Conservation (phyloP, 495 filamentous ascomycete species). For the Peziza echinospora region DNA sequence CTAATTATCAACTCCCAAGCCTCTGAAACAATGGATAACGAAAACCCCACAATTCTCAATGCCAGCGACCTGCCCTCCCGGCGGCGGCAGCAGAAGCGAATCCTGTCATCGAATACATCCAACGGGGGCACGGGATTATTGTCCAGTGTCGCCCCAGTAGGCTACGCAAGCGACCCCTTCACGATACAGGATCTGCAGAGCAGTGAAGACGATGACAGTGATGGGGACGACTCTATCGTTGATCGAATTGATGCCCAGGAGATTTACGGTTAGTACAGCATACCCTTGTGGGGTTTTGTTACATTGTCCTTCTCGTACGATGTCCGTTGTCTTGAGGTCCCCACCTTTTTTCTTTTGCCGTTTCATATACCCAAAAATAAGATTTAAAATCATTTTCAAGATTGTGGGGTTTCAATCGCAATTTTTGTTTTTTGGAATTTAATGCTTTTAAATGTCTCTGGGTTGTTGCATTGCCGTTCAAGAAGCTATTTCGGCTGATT, state of each 20-base stretch:
- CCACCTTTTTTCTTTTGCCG: no score
- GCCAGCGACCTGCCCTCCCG: constrained; percentile 77
- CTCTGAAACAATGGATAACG: constrained; percentile 47
- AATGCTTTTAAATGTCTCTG: no score
- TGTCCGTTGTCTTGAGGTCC: not conserved
- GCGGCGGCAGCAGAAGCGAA: constrained; percentile 27
- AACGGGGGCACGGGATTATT: constrained; percentile 11
- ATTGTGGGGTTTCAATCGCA: no score
- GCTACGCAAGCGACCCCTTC: constrained; percentile 27
- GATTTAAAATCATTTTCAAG: no score
- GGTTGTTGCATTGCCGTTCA: no score
- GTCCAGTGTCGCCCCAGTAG: constrained; percentile 23
- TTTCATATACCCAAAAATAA: no score
- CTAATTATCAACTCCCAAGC: no score
- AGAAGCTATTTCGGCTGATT: no score
- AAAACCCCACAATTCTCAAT: constrained; percentile 83
- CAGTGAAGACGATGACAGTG: constrained; percentile 21
- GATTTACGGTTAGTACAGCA: constrained; percentile 53
- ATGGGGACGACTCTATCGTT: constrained; percentile 36
- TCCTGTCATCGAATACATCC: not conserved
- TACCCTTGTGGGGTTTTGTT: not conserved
- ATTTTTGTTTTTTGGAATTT: no score
- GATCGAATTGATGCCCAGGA: constrained; percentile 93
- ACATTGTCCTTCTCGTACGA: not conserved
- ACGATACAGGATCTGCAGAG: constrained; percentile 12